A percentile compares a stretch with the other conserved stretches of the same genome.
Evolutionary conservation across 306 rosid genomes (phyloP).

Genomic region (Begonia peltatifolia): DNA sequence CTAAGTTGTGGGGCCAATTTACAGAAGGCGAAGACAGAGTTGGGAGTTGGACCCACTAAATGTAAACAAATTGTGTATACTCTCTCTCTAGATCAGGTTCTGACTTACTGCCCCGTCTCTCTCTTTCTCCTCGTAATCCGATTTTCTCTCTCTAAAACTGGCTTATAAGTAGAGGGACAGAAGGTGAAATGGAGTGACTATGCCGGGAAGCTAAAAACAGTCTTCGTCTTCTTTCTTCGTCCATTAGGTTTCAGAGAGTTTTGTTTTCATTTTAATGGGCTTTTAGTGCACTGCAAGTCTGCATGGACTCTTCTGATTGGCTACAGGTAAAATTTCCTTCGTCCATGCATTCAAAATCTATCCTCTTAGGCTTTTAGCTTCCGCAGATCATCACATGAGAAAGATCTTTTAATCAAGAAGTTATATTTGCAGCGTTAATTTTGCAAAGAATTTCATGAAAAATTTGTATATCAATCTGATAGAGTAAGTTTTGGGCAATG

Average conservation of each 20-base stretch:
- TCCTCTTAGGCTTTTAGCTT: background rate
- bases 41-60: background rate
- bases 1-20: slow-evolving; percentile 16
- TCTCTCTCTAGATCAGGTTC: background rate
- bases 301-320: slow-evolving; percentile 97
- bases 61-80: background rate
- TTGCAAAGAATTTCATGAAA: too few species aligned
- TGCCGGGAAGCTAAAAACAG: slow-evolving; percentile 7
- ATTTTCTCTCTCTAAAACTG: slow-evolving; percentile 2
- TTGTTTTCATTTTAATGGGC: slow-evolving; percentile 32
- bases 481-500: background rate
- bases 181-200: slow-evolving; percentile 11
- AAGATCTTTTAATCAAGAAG: too few species aligned
- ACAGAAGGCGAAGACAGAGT: slow-evolving; percentile 19
- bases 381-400: too few species aligned
- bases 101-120: background rate
- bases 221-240: background rate
- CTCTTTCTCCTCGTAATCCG: background rate
- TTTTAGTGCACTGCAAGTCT: slow-evolving; percentile 72
- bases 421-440: too few species aligned
- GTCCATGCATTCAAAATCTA: slow-evolving; percentile 1
- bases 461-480: too few species aligned
- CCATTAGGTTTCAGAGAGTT: background rate
- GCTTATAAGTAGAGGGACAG: slow-evolving; percentile 4
- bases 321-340: slow-evolving; percentile 45